phyloP scores from a whole-genome alignment of 768 basidiomycete species.

The Pulveroboletus sp. region DNA sequence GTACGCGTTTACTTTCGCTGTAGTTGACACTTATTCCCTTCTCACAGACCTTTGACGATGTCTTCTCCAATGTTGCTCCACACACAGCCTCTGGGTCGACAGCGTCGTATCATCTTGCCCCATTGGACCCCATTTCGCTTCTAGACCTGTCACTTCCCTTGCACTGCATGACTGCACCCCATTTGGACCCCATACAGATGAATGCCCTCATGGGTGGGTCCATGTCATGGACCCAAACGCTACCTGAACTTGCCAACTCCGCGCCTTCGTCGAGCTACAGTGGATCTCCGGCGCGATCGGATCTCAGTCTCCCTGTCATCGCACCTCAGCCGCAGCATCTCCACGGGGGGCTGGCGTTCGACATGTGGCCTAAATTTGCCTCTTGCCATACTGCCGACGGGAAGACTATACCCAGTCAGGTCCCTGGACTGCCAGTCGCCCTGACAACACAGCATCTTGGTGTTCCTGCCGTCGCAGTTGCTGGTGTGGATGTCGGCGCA shows the following conservation, averaged over 20 bases:
- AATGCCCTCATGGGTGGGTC: conserved; percentile 2
- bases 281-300: conserved; percentile 36
- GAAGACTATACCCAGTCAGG: background rate
- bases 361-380: conserved; percentile 18
- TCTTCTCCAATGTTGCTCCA: conserved; percentile 23
- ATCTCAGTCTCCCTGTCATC: conserved; percentile 23
- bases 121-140: conserved; percentile 27
- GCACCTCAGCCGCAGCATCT: conserved; percentile 27
- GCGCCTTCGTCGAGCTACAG: conserved; percentile 41
- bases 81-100: conserved; percentile 12
- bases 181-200: conserved; percentile 3
- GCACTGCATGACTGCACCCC: conserved; percentile 5
- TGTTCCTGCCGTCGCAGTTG: background rate
- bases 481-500: conserved; percentile 2
- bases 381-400: background rate
- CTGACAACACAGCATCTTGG: conserved; percentile 4
- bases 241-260: conserved; percentile 22
- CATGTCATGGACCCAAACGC: conserved; percentile 8
- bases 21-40: background rate
- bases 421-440: background rate
- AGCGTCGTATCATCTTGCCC: conserved; percentile 15
- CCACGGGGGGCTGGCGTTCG: conserved; percentile 2
- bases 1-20: background rate
- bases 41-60: conserved; percentile 18
- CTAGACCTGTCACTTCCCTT: conserved; percentile 12